Conservation (phyloP, 2,329 filamentous ascomycete genomes). For the Stagonosporopsis cucurbitacearum region DNA sequence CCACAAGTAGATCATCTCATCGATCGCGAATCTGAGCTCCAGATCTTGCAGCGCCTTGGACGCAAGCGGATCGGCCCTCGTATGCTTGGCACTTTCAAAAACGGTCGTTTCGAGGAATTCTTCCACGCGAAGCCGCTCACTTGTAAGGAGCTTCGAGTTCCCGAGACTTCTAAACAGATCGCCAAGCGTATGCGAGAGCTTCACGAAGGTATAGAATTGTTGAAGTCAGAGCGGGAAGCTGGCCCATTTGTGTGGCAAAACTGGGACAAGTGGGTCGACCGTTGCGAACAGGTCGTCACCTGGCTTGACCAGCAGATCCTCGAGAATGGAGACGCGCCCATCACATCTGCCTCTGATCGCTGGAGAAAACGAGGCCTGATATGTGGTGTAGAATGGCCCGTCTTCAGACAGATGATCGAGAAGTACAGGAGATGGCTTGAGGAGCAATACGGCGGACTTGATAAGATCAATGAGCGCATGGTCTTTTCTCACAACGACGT, state of each 20-base stretch:
- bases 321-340: conserved; percentile 33
- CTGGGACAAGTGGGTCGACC: conserved; percentile 89
- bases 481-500: conserved; percentile 99
- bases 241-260: conserved; percentile 89
- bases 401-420: conserved; percentile 76
- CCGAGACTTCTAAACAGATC: conserved; percentile 88
- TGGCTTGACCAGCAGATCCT: conserved; percentile 69
- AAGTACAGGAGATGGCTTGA: conserved; percentile 80
- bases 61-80: conserved; percentile 93
- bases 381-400: conserved; percentile 81
- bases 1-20: conserved; percentile 96
- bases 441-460: conserved; percentile 70
- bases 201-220: conserved; percentile 88
- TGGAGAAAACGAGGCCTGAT: conserved; percentile 78
- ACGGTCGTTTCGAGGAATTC: conserved; percentile 95
- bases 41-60: conserved; percentile 82
- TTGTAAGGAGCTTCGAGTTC: conserved; percentile 74
- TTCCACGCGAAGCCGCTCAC: conserved; percentile 85
- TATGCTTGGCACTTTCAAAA: conserved; percentile 88
- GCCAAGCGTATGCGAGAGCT: conserved; percentile 97
- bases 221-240: conserved; percentile 75
- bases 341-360: conserved; percentile 52
- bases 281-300: conserved; percentile 66
- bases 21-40: conserved; percentile 87
- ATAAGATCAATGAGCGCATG: conserved; percentile 73